phyloP scores from a whole-genome alignment of 371 early-diverging fungal genomes.

The Syncephalastrum sp. region DNA sequence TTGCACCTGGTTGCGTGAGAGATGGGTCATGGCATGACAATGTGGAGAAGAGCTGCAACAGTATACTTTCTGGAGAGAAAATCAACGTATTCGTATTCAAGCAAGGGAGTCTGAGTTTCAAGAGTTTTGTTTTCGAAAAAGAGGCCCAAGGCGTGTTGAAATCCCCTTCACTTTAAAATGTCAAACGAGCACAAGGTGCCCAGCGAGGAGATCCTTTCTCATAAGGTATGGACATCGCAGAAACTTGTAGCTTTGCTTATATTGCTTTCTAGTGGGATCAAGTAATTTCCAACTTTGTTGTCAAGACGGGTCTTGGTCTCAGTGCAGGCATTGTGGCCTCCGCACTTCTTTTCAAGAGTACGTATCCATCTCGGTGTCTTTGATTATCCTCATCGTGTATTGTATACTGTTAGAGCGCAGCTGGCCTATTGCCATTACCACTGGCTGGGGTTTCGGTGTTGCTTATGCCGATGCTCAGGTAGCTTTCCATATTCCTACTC shows the following conservation, averaged over 20 bases:
- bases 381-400: not conserved
- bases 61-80: no score
- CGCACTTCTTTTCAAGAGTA: slow-evolving; percentile 87
- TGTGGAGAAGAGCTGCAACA: no score
- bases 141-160: no score
- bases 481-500: slow-evolving; percentile 3
- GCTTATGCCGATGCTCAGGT: slow-evolving; percentile 87
- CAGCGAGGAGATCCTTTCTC: slow-evolving; percentile 35
- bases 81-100: no score
- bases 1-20: no score
- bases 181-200: slow-evolving; percentile 21
- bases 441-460: slow-evolving; percentile 86
- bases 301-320: slow-evolving; percentile 86
- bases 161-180: slow-evolving; percentile 4
- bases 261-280: slow-evolving; percentile 77
- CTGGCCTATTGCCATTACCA: slow-evolving; percentile 88
- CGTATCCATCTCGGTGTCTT: slow-evolving; percentile 21
- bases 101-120: no score
- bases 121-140: no score
- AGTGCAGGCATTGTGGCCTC: slow-evolving; percentile 88
- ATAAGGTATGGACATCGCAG: slow-evolving; percentile 23
- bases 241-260: not conserved
- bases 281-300: slow-evolving; percentile 81
- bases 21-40: no score
- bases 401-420: slow-evolving; percentile 60